Percentiles rank a stretch among this genome's conserved stretches.
These are phyloP conservation scores for Magnolia officinalis DNA, from an alignment of 164 flowering plant species.

Conservation along the genomic window DNA sequence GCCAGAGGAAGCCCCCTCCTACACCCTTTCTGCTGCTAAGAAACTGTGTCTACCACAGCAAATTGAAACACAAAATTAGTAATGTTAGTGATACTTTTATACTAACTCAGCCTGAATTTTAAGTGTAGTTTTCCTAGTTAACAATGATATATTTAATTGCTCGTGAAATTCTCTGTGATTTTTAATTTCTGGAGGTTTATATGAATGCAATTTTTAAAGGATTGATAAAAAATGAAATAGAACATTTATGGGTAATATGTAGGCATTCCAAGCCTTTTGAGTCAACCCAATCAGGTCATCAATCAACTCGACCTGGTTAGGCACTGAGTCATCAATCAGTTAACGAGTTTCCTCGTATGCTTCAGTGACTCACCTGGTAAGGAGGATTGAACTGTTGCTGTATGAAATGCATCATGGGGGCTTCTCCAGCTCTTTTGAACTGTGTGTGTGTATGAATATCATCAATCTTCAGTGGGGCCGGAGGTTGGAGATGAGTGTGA, in stretches of 20 bases:
- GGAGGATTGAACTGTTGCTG: conserved; percentile 31
- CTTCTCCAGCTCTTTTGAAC: conserved; percentile 33
- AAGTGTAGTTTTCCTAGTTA: too few species aligned
- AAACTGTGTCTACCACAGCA: conserved; percentile 24
- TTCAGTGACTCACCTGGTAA: conserved; percentile 38
- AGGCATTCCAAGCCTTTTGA: too few species aligned
- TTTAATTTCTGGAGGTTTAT: background rate
- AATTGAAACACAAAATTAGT: too few species aligned
- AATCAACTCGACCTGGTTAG: too few species aligned
- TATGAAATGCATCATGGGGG: conserved; percentile 29
- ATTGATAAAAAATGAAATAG: too few species aligned
- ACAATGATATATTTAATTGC: background rate
- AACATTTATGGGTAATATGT: too few species aligned
- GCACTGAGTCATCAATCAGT: background rate
- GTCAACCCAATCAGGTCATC: too few species aligned
- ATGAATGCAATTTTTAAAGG: background rate
- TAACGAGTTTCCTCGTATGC: background rate
- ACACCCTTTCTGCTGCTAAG: conserved; percentile 48
- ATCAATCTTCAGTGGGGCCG: conserved; percentile 20
- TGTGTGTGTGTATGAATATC: conserved; percentile 34
- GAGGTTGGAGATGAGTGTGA: conserved; percentile 39
- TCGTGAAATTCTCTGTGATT: background rate
- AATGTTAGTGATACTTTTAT: background rate
- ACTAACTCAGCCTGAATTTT: too few species aligned
- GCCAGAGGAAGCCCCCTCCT: conserved; percentile 35